Conservation (phyloP, 139 green algal species). For the Closterium sp. region DNA sequence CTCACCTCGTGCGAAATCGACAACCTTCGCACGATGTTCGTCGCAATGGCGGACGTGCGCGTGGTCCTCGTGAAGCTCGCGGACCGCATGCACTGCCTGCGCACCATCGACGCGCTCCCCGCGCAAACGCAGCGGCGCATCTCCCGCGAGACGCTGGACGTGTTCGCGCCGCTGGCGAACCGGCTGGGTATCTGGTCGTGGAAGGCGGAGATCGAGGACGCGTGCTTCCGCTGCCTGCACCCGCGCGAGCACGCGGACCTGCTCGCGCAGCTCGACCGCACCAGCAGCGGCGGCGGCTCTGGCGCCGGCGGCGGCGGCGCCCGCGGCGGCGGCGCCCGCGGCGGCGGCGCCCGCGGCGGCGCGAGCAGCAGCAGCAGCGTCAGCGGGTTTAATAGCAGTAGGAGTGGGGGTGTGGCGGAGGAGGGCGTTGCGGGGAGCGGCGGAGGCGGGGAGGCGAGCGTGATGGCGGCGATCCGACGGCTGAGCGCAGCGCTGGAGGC, state of each 20-base stretch:
- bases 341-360: too few relatives aligned
- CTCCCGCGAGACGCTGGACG: constrained; percentile 76
- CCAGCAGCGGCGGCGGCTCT: not conserved
- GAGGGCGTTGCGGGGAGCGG: not conserved
- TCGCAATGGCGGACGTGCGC: constrained; percentile 74
- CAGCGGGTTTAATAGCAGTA: not conserved
- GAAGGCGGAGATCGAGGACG: constrained; percentile 85
- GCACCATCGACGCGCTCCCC: constrained; percentile 69
- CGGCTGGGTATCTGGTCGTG: constrained; percentile 84
- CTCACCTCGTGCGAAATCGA: constrained; percentile 15
- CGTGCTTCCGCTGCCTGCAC: constrained; percentile 59
- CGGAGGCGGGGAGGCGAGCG: constrained; percentile 14
- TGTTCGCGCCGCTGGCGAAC: constrained; percentile 85
- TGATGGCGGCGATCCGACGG: constrained; percentile 47
- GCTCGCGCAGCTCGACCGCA: constrained; percentile 43
- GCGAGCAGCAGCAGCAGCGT: not conserved
- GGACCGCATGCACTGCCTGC: constrained; percentile 75
- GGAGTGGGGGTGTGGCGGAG: not conserved
- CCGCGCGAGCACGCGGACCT: constrained; percentile 59
- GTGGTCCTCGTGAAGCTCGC: constrained; percentile 86
- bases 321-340: too few relatives aligned
- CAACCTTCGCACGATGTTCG: constrained; percentile 67
- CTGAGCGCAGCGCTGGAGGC: constrained; percentile 44
- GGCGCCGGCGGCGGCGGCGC: too few relatives aligned
- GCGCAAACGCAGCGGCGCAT: constrained; percentile 69